phyloP scores from a whole-genome alignment of 108 stramenopile genomes.

The Aureococcus anophagefferens region DNA sequence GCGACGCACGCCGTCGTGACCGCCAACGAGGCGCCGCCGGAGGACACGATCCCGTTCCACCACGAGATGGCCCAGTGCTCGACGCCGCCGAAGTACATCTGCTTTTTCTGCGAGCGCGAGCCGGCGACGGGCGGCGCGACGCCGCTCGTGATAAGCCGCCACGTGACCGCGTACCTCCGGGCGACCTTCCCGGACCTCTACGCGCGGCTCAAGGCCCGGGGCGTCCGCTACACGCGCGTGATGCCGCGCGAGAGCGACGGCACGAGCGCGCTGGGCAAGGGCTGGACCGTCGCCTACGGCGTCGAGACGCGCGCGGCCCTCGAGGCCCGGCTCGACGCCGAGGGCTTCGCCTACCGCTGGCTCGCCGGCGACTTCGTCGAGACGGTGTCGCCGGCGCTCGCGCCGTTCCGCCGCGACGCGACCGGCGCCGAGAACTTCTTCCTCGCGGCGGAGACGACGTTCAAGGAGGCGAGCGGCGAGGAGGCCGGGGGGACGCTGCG shows the following conservation, averaged over 20 bases:
- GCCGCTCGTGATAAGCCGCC: slow-evolving; percentile 22
- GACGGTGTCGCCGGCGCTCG: slow-evolving; percentile 15
- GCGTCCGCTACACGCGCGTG: slow-evolving; percentile 30
- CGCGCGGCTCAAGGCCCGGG: slow-evolving; percentile 15
- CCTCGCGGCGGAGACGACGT: slow-evolving; percentile 32
- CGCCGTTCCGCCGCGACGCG: too few species aligned
- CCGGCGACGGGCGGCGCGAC: slow-evolving; percentile 32
- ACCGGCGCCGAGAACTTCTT: slow-evolving; percentile 8
- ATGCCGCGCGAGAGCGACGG: slow-evolving; percentile 31
- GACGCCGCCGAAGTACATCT: slow-evolving; percentile 14
- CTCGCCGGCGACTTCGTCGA: slow-evolving; percentile 14
- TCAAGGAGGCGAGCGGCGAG: too few species aligned
- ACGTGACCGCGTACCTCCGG: slow-evolving; percentile 12
- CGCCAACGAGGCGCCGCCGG: slow-evolving; percentile 31
- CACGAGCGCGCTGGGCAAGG: slow-evolving; percentile 24
- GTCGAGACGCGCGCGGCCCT: slow-evolving; percentile 2
- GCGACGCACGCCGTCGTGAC: too few species aligned
- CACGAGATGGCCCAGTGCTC: slow-evolving; percentile 38
- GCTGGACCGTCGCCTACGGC: slow-evolving; percentile 26
- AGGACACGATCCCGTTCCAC: slow-evolving; percentile 36
- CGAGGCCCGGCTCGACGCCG: slow-evolving; percentile 9
- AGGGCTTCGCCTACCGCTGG: slow-evolving; percentile 32
- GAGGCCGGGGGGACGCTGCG: too few species aligned
- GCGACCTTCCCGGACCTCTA: slow-evolving; percentile 9
- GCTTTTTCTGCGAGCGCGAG: slow-evolving; percentile 29